Evolutionary conservation across 2,329 filamentous ascomycete species (phyloP).

Genomic region (Stagonosporopsis vannaccii): DNA sequence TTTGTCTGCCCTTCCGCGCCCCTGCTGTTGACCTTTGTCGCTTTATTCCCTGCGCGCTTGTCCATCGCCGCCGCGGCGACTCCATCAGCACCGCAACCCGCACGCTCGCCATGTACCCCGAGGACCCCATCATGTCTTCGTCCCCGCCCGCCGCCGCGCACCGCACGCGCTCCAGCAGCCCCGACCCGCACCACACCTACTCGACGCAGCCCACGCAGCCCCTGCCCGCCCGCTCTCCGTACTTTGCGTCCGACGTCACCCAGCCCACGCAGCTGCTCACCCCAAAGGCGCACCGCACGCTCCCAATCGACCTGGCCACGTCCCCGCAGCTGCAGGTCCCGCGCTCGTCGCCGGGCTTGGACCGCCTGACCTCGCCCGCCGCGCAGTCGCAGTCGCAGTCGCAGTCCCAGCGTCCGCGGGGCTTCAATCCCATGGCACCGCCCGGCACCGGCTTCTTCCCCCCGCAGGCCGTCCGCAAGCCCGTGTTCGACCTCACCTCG

Average conservation of each 20-base stretch:
- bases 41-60: constrained; percentile 6
- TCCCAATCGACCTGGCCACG: constrained; percentile 16
- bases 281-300: constrained; percentile 45
- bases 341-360: constrained; percentile 78
- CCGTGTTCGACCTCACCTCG: constrained; percentile 49
- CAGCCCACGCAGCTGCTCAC: constrained; percentile 69
- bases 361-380: constrained; percentile 49
- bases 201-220: constrained; percentile 51
- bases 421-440: constrained; percentile 73
- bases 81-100: background rate
- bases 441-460: constrained; percentile 74
- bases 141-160: constrained; percentile 34
- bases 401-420: constrained; percentile 77
- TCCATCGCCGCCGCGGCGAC: constrained; percentile 8
- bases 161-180: constrained; percentile 46
- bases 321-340: constrained; percentile 74
- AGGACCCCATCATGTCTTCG: constrained; percentile 45
- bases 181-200: constrained; percentile 60
- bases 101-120: constrained; percentile 35
- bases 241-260: constrained; percentile 51
- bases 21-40: background rate
- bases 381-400: constrained; percentile 39
- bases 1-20: background rate
- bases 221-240: constrained; percentile 36
- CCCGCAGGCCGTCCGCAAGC: constrained; percentile 46